These are phyloP conservation scores for Dendrobium catenatum DNA, from an alignment of 106 monocot species.

Conservation along the genomic window DNA sequence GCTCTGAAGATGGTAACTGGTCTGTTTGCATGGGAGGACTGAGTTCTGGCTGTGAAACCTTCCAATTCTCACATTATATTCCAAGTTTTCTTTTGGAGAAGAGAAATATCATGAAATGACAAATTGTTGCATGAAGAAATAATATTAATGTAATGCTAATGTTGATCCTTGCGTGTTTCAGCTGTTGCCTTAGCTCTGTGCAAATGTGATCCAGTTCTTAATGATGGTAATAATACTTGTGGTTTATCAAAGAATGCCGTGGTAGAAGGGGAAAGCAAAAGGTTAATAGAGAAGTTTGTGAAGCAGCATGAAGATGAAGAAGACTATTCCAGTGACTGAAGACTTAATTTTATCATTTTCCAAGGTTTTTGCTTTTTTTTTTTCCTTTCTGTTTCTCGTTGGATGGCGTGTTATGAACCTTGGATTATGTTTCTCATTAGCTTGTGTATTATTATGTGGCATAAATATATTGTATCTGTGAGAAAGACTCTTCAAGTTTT, in stretches of 20 bases:
- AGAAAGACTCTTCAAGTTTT: too few relatives aligned
- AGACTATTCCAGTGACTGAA: conserved; percentile 42
- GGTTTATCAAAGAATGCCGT: conserved; percentile 31
- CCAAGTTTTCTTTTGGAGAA: too few relatives aligned
- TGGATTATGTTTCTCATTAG: too few relatives aligned
- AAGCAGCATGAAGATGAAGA: conserved; percentile 45
- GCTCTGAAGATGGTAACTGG: too few relatives aligned
- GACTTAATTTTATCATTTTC: not conserved
- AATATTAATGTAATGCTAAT: not conserved
- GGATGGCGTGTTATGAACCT: too few relatives aligned
- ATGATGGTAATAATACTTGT: conserved; percentile 41
- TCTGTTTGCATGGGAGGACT: too few relatives aligned
- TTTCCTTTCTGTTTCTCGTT: too few relatives aligned
- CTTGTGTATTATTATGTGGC: too few relatives aligned
- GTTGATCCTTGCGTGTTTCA: conserved; percentile 17
- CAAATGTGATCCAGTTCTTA: conserved; percentile 66
- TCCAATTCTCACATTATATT: too few relatives aligned
- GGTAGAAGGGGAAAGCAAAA: conserved; percentile 43
- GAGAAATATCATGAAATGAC: too few relatives aligned
- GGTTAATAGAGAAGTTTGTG: conserved; percentile 67
- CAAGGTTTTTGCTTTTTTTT: not conserved
- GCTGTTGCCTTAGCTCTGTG: conserved; percentile 75
- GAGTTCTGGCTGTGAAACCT: too few relatives aligned
- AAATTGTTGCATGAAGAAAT: not conserved
- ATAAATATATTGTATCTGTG: too few relatives aligned